Percentiles rank a stretch among this genome's conserved stretches.
phyloP scores from a whole-genome alignment of 176 grass and related monocot species.

The Juncus effusus region DNA sequence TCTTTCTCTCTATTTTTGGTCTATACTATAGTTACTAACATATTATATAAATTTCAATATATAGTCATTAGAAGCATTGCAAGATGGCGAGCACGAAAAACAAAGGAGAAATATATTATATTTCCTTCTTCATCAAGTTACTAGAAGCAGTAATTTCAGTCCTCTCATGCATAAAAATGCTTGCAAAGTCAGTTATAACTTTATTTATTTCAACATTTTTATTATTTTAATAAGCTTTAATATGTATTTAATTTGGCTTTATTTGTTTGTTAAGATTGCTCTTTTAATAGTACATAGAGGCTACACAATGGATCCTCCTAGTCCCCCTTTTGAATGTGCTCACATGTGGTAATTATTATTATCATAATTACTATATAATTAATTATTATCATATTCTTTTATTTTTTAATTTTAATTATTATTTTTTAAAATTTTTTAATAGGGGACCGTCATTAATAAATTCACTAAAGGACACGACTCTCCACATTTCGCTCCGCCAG shows the following conservation, averaged over 20 bases:
- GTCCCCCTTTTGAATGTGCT: slow-evolving; percentile 74
- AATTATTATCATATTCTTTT: slow-evolving; percentile 4
- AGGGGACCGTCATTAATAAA: slow-evolving; percentile 89
- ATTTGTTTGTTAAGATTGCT: slow-evolving; percentile 54
- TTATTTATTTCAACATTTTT: not conserved
- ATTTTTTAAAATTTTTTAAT: slow-evolving; percentile 28
- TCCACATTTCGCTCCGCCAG: slow-evolving; percentile 83
- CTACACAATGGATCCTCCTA: slow-evolving; percentile 88
- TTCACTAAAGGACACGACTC: slow-evolving; percentile 65
- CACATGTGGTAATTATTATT: slow-evolving; percentile 94
- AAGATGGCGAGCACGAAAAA: slow-evolving; percentile 96
- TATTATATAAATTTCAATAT: slow-evolving; percentile 8
- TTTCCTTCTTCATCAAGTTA: slow-evolving; percentile 99
- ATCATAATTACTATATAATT: not conserved
- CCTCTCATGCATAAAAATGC: slow-evolving; percentile 74
- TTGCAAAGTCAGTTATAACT: slow-evolving; percentile 50
- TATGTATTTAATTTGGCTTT: not conserved
- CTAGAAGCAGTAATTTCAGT: slow-evolving; percentile 93
- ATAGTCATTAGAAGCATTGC: slow-evolving; percentile 90
- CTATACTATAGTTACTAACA: not conserved
- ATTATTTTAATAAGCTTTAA: not conserved
- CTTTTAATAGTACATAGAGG: slow-evolving; percentile 94
- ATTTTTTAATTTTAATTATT: slow-evolving; percentile 4
- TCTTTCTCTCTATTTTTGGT: not conserved
- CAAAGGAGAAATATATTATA: slow-evolving; percentile 94